phyloP scores from a whole-genome alignment of 192 early-diverging fungal species.

The Gigaspora rosea region DNA sequence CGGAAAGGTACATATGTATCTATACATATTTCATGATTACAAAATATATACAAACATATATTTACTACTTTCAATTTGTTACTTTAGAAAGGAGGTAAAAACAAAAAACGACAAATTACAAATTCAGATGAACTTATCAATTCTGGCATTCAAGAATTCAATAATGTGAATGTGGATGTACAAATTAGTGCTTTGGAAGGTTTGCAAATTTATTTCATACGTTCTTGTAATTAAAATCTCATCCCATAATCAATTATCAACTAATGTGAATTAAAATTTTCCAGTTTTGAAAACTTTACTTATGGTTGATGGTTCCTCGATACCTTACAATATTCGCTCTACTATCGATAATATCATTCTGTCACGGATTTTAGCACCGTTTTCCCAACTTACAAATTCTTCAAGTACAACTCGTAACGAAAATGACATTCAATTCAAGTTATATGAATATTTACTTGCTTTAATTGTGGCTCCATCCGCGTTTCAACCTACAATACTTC shows the following conservation, averaged over 20 bases:
- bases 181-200: constrained; percentile 33
- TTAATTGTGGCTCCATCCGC: constrained; percentile 43
- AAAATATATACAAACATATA: background rate
- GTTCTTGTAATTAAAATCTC: constrained; percentile 1
- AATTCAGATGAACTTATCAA: constrained; percentile 24
- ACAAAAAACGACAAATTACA: constrained; percentile 17
- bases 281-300: constrained; percentile 33
- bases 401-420: background rate
- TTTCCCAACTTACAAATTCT: constrained; percentile 28
- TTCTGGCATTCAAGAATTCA: background rate
- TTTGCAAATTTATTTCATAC: constrained; percentile 10
- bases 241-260: background rate
- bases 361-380: constrained; percentile 33
- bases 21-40: background rate
- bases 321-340: constrained; percentile 30
- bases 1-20: background rate
- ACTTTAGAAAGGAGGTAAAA: constrained; percentile 12
- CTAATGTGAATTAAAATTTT: background rate
- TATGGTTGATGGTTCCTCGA: constrained; percentile 31
- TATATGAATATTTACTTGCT: constrained; percentile 45
- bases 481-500: constrained; percentile 43
- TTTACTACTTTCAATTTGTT: background rate
- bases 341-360: constrained; percentile 39
- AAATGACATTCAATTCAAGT: background rate
- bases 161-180: background rate